These are phyloP conservation scores for Chiua virens DNA, from an alignment of 768 basidiomycete species.

Conservation along the genomic window DNA sequence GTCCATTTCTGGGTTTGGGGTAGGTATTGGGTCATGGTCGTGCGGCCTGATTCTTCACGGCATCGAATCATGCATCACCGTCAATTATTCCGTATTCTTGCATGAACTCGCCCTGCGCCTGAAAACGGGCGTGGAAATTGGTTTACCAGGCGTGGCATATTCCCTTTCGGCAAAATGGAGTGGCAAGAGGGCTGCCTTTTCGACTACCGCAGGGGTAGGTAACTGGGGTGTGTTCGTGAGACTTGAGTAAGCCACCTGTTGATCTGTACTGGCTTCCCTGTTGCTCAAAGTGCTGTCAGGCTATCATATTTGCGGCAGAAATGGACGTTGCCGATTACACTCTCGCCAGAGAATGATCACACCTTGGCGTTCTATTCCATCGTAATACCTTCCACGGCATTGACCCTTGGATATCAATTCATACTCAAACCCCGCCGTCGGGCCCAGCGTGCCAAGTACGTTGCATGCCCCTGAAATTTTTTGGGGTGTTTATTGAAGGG, in stretches of 20 bases:
- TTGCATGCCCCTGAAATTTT: constrained; percentile 8
- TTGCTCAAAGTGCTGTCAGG: constrained; percentile 35
- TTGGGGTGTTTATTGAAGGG: constrained; percentile 15
- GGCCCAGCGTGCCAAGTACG: constrained; percentile 53
- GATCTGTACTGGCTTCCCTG: constrained; percentile 2
- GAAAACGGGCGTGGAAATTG: constrained; percentile 49
- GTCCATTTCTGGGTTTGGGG: constrained; percentile 51
- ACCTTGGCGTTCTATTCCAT: constrained; percentile 49
- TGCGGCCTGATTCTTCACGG: constrained; percentile 50
- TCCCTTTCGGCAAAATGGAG: constrained; percentile 51
- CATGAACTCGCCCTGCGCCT: constrained; percentile 55
- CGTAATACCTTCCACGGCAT: constrained; percentile 54
- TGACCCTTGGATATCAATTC: constrained; percentile 56
- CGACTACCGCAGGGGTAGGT: constrained; percentile 44
- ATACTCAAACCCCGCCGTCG: constrained; percentile 56
- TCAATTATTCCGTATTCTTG: constrained; percentile 52
- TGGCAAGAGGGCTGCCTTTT: constrained; percentile 42
- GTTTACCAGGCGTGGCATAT: constrained; percentile 45
- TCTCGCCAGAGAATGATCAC: constrained; percentile 51
- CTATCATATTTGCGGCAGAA: constrained; percentile 57
- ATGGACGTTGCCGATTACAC: constrained; percentile 54
- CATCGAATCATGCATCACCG: constrained; percentile 47
- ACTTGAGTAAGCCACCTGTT: constrained; percentile 46
- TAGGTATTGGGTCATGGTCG: constrained; percentile 46
- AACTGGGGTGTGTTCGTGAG: constrained; percentile 49